Conservation (phyloP, 1,284 basidiomycete species). For the Puccinia horiana region DNA sequence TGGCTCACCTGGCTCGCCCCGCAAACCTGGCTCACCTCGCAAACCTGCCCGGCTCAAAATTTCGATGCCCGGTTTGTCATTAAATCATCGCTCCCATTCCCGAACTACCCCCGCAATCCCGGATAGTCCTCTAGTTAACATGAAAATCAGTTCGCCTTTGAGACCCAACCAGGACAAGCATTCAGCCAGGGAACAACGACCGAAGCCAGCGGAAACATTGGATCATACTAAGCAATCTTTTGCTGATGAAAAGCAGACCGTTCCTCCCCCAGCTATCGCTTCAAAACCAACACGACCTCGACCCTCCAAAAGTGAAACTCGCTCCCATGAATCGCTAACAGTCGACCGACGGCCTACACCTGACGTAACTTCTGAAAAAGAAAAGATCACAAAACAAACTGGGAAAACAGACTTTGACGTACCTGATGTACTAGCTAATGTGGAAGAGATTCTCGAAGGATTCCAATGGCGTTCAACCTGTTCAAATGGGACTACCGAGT, state of each 20-base stretch:
- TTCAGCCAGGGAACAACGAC: not conserved
- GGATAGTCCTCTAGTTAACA: constrained; percentile 6
- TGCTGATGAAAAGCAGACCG: constrained; percentile 1
- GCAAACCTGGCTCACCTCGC: constrained; percentile 12
- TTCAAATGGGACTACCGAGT: constrained; percentile 54
- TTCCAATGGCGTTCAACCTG: constrained; percentile 80
- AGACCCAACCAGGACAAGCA: constrained; percentile 27
- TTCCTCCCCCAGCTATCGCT: not conserved
- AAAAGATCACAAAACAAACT: not conserved
- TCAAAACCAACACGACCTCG: not conserved
- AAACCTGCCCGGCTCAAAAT: constrained; percentile 20
- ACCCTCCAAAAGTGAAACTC: constrained; percentile 2
- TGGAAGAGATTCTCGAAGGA: constrained; percentile 98
- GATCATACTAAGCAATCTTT: not conserved
- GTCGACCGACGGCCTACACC: not conserved
- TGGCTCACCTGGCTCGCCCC: constrained; percentile 21
- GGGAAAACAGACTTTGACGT: not conserved
- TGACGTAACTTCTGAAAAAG: not conserved
- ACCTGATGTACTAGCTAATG: constrained; percentile 67
- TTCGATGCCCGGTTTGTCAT: constrained; percentile 15
- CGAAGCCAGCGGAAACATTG: constrained; percentile 1
- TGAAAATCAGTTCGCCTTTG: constrained; percentile 40
- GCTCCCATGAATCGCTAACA: not conserved
- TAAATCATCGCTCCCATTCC: constrained; percentile 19
- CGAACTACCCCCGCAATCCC: not conserved